These are phyloP conservation scores for Russula vinacea DNA, from an alignment of 768 basidiomycete genomes.

Conservation along the genomic window DNA sequence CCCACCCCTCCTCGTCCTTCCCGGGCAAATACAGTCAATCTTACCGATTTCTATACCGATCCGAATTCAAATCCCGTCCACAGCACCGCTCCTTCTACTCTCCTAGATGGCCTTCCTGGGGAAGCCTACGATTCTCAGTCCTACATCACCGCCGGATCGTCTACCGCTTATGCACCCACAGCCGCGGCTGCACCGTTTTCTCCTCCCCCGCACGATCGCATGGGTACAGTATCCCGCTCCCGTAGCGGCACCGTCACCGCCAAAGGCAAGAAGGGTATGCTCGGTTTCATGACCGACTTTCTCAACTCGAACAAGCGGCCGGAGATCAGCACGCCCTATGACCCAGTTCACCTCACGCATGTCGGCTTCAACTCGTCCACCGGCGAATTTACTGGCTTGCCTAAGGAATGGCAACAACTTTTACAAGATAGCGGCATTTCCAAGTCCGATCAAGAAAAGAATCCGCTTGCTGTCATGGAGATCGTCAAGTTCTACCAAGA, in stretches of 20 bases:
- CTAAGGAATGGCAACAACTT: slow-evolving; percentile 98
- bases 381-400: slow-evolving; percentile 95
- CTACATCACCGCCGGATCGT: not conserved
- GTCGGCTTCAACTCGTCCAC: slow-evolving; percentile 99
- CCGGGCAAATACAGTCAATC: slow-evolving; percentile 77
- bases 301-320: slow-evolving; percentile 72
- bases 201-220: slow-evolving; percentile 25
- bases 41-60: slow-evolving; percentile 66
- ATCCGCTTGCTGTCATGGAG: slow-evolving; percentile 97
- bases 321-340: slow-evolving; percentile 97
- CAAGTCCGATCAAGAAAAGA: slow-evolving; percentile 91
- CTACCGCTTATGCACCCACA: slow-evolving; percentile 17
- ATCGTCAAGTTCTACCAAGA: slow-evolving; percentile 99
- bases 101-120: slow-evolving; percentile 35
- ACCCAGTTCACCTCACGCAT: slow-evolving; percentile 98
- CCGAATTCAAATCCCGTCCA: slow-evolving; percentile 42
- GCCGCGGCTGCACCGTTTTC: slow-evolving; percentile 21
- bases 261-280: slow-evolving; percentile 61
- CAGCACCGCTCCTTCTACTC: slow-evolving; percentile 47
- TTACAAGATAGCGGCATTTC: slow-evolving; percentile 95
- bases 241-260: slow-evolving; percentile 44
- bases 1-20: slow-evolving; percentile 77
- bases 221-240: slow-evolving; percentile 37
- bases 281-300: slow-evolving; percentile 65
- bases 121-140: slow-evolving; percentile 17